Evolutionary conservation across 192 early-diverging fungal species (phyloP), one percentile per base, ranked within the genome.

Genomic region (Chytriomyces confervae): DNA sequence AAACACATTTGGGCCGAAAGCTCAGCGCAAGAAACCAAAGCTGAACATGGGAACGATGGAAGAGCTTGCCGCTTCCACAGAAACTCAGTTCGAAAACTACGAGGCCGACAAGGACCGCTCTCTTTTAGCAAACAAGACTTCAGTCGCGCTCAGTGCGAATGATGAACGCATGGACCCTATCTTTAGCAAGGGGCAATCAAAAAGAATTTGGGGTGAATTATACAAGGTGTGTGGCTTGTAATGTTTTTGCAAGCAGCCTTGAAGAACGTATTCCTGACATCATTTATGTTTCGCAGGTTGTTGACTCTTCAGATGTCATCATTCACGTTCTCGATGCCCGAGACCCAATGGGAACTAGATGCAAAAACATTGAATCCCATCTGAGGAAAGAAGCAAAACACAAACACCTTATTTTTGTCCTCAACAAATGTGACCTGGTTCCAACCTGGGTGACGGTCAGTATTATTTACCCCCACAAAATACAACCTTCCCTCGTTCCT

Each of bases 391-490:
- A 99, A 80, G 94, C 92, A 20, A 89, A 90, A 47, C 96, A 98
- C 88, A 99, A 99, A 86, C 97, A 99, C 76, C 70, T 99, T 72
- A 89, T 98, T 36, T 99, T 94, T 81, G 89, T 99, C 24, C 87
- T 99, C 46, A 99, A 99, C 91, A 99, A 99, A 86, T 97, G 96
- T 75, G 98, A 99, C 87, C 85, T 99, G 74, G 95, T 99, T 5
- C 98, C 98, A 20, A 97, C 97, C 24, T 99, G 98, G 98, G 95
- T 95, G 23, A 98, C 98, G 45, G 94, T 93, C 82, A 78, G 86
- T 85, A 43, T 69, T 78, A 11, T 20, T 70, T 23, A 23, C 20
- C 50, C 62, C 46, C 50, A 9, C 67, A 16, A 61, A 18, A 62
- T 44, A n/a, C n/a, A n/a, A n/a, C n/a, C n/a, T 57, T 10, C 18